These are phyloP conservation scores for Exophiala dermatitidis DNA, from an alignment of 2,329 filamentous ascomycete species.

Conservation along the genomic window DNA sequence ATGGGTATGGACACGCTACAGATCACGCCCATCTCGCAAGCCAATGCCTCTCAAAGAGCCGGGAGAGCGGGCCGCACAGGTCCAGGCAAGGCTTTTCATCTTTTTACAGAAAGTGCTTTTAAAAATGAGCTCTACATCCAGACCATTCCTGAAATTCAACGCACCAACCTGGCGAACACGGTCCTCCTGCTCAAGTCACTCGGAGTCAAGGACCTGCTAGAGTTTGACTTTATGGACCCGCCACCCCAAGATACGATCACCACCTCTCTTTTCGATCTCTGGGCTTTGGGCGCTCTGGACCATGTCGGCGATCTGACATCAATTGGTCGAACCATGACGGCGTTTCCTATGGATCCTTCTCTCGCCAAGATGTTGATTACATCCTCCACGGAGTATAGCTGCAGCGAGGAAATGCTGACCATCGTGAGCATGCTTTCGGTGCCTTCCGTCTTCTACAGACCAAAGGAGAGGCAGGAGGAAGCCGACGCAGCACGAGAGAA, in stretches of 20 bases:
- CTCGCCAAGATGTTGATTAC: slow-evolving; percentile 92
- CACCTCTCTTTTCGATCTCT: slow-evolving; percentile 93
- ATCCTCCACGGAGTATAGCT: slow-evolving; percentile 78
- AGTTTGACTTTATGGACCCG: slow-evolving; percentile 97
- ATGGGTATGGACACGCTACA: slow-evolving; percentile 99
- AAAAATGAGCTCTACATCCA: slow-evolving; percentile 94
- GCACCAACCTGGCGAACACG: slow-evolving; percentile 80
- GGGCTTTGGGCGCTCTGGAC: slow-evolving; percentile 88
- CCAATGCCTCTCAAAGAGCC: slow-evolving; percentile 87
- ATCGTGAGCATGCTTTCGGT: slow-evolving; percentile 98
- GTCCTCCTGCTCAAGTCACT: slow-evolving; percentile 82
- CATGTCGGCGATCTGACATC: slow-evolving; percentile 87
- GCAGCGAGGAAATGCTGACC: slow-evolving; percentile 95
- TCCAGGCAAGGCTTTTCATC: slow-evolving; percentile 86
- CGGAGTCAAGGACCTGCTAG: slow-evolving; percentile 83
- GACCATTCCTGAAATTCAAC: slow-evolving; percentile 94
- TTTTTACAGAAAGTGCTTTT: slow-evolving; percentile 91
- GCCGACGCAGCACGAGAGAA: slow-evolving; percentile 93
- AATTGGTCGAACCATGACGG: slow-evolving; percentile 87
- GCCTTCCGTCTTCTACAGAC: slow-evolving; percentile 91
- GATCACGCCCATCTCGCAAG: slow-evolving; percentile 94
- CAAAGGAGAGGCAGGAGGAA: slow-evolving; percentile 93
- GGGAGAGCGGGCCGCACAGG: slow-evolving; percentile 91
- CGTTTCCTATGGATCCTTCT: slow-evolving; percentile 96
- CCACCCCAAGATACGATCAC: slow-evolving; percentile 96